Base-by-base conservation (phyloP, 164 flowering plant genomes). In the Annona squamosa region DNA sequence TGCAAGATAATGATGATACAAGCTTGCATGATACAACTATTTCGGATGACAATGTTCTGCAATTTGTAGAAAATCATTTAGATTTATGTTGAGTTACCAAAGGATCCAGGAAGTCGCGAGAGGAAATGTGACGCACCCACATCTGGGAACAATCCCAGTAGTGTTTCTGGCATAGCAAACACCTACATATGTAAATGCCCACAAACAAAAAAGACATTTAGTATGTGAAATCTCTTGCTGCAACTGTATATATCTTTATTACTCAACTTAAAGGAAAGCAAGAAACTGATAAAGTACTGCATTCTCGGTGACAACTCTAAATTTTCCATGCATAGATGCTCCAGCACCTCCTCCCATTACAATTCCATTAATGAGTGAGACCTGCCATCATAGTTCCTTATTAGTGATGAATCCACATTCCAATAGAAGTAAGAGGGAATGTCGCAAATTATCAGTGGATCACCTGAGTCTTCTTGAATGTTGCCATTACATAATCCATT, bases 321-420 rank as follows among this genome's bases (percentile, higher is more conserved):
- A 95, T 84, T 92, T 85, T 63, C 99, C 99, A 81, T 93, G 97
- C 44, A 91, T 77, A 46, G 98, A 93, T 75, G 75, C 84, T 72
- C 99, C 99, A 75, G 90, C 92, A 5, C 98, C 99, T 68, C 99
- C 95, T 66, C 99, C 99, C 96, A 93, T 88, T 66, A 89, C 93
- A 82, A 95, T 89, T 64, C 99, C 99, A 85, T 93, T 81, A 65
- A 95, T 89, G 78, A 95, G 72, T n/a, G 99, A 93, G 73, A 95
- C 97, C 99, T 95, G 77, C 71, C 79, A 73, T 48, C 4, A 77
- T 59, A 67, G 74, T 73, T 46, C 59, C 13, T 63, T 7, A 4
- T 64, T 44, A 66, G 68, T 66, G 17, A 3, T 43, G 43, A 42
- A 66, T 48, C 10, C 57, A 48, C 6, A 5, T 48, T 5, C 12